Base-by-base conservation (phyloP, 2,329 filamentous ascomycete species). In the Dactylellina sp. region DNA sequence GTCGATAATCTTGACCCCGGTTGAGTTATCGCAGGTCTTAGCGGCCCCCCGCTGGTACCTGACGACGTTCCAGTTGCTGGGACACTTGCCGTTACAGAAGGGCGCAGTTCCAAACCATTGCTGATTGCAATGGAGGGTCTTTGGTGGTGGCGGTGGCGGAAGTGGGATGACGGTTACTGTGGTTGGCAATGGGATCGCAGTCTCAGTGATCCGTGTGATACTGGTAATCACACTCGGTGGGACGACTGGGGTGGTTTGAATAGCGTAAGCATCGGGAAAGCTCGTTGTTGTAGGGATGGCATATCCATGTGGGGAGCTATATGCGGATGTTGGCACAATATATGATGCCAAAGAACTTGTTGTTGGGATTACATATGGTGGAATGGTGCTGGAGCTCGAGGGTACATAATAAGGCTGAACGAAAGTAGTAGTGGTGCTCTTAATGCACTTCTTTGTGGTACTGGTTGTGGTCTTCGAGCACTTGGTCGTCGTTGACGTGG, bases 71-170 rank as follows among this genome's bases (percentile, higher is more conserved):
- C 60, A 64, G 2, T 53, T 24, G 18, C 50, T 40, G 18, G 52
- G 66, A 18, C 66, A 71, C 24, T 64, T 57, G 25, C 66, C 66
- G 44, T 63, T 57, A 22, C 66, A 64, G 56, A 71, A 61, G 47
- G 56, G 64, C 25, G 56, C 56, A 9, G 64, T 71, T 25, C 56
- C 64, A 22, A 50, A 64, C 59, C 66, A 71, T 53, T 55, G 25
- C 35, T 64, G 59, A 16, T 20, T 46, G 32, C 57, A 63, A 32
- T 63, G 57, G 20, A 42, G 40, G 11, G 20, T 55, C 56, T 56
- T 71, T 25, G 39, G 50, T 52, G 50, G 49, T 3, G 40, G 65
- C 4, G 57, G 50, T n/a, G 59, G 66, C n/a, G 66, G 52, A 18
- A 47, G 14, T 12, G 59, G 66, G 28, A 56, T 64, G 14, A 71